phyloP scores from a whole-genome alignment of 2,329 filamentous ascomycete species.

The Alternaria longipes region DNA sequence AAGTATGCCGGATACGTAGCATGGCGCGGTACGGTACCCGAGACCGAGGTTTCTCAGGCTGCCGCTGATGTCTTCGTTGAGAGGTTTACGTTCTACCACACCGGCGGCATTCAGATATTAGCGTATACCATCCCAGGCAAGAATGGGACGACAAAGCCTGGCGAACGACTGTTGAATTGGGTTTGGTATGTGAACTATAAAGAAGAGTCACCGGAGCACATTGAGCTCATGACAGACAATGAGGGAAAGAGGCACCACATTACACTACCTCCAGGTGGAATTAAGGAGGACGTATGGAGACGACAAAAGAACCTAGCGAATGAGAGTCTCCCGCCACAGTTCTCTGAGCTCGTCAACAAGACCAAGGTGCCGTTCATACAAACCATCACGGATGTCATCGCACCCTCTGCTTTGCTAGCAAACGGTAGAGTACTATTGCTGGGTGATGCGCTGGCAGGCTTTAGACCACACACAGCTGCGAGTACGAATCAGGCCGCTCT shows the following conservation, averaged over 20 bases:
- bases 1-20: slow-evolving; percentile 41
- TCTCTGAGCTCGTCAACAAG: slow-evolving; percentile 52
- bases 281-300: slow-evolving; percentile 50
- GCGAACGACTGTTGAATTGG: slow-evolving; percentile 56
- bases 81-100: slow-evolving; percentile 33
- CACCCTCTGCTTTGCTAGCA: slow-evolving; percentile 45
- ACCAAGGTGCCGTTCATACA: slow-evolving; percentile 56
- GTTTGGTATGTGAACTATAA: slow-evolving; percentile 57
- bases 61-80: slow-evolving; percentile 27
- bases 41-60: slow-evolving; percentile 24
- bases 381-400: slow-evolving; percentile 55
- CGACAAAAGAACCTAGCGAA: slow-evolving; percentile 42
- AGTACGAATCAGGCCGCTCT: slow-evolving; percentile 58
- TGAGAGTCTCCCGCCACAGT: slow-evolving; percentile 47
- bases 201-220: slow-evolving; percentile 48
- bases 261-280: slow-evolving; percentile 54
- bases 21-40: slow-evolving; percentile 40
- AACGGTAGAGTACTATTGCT: slow-evolving; percentile 55
- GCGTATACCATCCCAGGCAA: slow-evolving; percentile 56
- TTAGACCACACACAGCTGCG: slow-evolving; percentile 56
- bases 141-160: slow-evolving; percentile 48
- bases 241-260: slow-evolving; percentile 51
- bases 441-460: slow-evolving; percentile 57
- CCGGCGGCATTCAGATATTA: slow-evolving; percentile 26
- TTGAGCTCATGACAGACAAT: slow-evolving; percentile 55